Conservation (phyloP, 2,329 filamentous ascomycete species). For the Phyllosticta capitalensis region DNA sequence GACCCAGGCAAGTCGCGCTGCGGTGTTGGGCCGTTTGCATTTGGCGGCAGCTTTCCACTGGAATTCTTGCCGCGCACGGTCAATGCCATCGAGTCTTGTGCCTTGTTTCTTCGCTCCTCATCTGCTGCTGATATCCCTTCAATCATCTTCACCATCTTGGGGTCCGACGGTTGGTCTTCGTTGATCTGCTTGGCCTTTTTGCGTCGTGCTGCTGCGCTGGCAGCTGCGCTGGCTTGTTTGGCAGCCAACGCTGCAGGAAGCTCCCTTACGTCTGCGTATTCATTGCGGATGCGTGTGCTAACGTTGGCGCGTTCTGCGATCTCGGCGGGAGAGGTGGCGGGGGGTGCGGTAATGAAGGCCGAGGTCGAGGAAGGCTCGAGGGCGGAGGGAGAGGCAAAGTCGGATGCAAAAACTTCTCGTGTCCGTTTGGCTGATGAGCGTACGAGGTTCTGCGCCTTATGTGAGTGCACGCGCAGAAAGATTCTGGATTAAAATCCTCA, state of each 20-base stretch:
- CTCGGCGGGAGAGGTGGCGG: constrained; percentile 35
- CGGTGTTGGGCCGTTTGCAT: constrained; percentile 46
- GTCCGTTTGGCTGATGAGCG: constrained; percentile 44
- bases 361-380: constrained; percentile 33
- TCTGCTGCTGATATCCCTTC: constrained; percentile 48
- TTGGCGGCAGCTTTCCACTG: constrained; percentile 39
- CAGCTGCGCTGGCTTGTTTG: constrained; percentile 58
- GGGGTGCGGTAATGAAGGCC: constrained; percentile 32
- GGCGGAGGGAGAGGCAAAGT: constrained; percentile 37
- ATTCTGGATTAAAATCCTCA: background rate
- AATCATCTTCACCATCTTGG: constrained; percentile 57
- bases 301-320: constrained; percentile 39
- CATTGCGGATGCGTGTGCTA: constrained; percentile 52
- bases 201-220: constrained; percentile 49
- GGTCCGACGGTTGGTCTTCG: constrained; percentile 38
- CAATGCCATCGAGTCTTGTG: constrained; percentile 46
- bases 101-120: constrained; percentile 31
- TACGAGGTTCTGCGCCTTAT: constrained; percentile 13
- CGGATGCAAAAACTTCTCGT: constrained; percentile 44
- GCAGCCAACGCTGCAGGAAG: constrained; percentile 70
- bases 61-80: constrained; percentile 36
- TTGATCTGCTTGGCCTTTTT: constrained; percentile 50
- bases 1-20: constrained; percentile 42
- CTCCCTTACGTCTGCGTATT: constrained; percentile 70
- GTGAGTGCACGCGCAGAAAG: background rate